phyloP scores from a whole-genome alignment of 148 eudicot genomes.

The Vaccinium vitisidaea region DNA sequence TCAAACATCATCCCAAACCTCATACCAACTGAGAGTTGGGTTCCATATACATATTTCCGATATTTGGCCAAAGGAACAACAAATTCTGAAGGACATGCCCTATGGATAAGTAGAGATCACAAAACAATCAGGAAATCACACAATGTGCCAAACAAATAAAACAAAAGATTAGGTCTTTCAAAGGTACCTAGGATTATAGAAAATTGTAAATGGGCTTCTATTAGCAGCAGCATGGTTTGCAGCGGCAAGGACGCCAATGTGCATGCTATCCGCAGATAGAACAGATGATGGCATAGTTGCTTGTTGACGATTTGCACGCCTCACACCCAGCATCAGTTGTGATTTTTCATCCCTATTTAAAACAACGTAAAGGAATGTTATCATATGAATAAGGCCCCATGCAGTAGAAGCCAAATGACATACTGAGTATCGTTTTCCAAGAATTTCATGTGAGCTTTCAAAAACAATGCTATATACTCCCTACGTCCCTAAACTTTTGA shows the following conservation, averaged over 20 bases:
- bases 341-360: slow-evolving; percentile 77
- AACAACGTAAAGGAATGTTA: neutral
- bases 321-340: slow-evolving; percentile 81
- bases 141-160: neutral
- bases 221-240: slow-evolving; percentile 96
- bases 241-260: slow-evolving; percentile 97
- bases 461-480: neutral
- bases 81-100: slow-evolving; percentile 98
- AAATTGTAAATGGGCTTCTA: slow-evolving; percentile 73
- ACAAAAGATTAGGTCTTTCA: neutral
- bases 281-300: slow-evolving; percentile 90
- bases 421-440: neutral
- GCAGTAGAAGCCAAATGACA: neutral
- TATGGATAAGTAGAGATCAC: slow-evolving; percentile 25
- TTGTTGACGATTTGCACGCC: slow-evolving; percentile 92
- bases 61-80: slow-evolving; percentile 76
- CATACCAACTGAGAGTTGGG: slow-evolving; percentile 87
- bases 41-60: slow-evolving; percentile 69
- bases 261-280: slow-evolving; percentile 97
- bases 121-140: slow-evolving; percentile 2
- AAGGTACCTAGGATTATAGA: slow-evolving; percentile 85
- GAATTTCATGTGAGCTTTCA: neutral
- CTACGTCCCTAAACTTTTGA: too few relatives aligned
- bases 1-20: slow-evolving; percentile 99
- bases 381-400: neutral